A percentile compares a stretch with the other conserved stretches of the same genome.
phyloP scores from a whole-genome alignment of 257 asterid genomes.

The Rubia yunnanensis region DNA sequence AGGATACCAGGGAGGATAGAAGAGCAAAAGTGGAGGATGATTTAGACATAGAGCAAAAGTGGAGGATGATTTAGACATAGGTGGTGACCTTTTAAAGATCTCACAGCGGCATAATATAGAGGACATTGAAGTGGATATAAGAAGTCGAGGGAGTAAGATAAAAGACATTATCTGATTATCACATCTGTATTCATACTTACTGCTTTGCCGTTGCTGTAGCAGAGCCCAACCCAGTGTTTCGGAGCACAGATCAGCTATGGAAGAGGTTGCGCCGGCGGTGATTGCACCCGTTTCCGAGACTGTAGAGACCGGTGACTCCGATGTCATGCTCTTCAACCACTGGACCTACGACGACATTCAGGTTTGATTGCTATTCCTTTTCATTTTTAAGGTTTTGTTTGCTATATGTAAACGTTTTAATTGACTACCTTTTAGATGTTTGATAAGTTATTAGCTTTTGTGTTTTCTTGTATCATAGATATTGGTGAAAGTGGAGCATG shows the following conservation, averaged over 20 bases:
- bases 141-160: constrained; percentile 88
- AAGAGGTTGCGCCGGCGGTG: constrained; percentile 26
- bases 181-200: neutral
- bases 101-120: constrained; percentile 90
- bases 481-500: no score
- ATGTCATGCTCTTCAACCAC: constrained; percentile 51
- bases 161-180: neutral
- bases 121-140: constrained; percentile 83
- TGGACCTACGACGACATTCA: constrained; percentile 63
- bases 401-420: no score
- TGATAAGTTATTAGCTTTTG: neutral
- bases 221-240: neutral
- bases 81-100: no score
- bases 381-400: no score
- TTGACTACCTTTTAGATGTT: no score
- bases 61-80: no score
- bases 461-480: neutral
- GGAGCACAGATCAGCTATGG: constrained; percentile 6
- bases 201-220: neutral
- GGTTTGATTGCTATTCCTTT: constrained; percentile 16
- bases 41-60: no score
- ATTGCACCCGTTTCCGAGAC: constrained; percentile 16
- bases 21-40: no score
- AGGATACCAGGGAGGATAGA: constrained; percentile 43
- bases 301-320: no score